Base-by-base conservation (phyloP, 805 yeast genomes). In the Hermanozyma aechmeae region DNA sequence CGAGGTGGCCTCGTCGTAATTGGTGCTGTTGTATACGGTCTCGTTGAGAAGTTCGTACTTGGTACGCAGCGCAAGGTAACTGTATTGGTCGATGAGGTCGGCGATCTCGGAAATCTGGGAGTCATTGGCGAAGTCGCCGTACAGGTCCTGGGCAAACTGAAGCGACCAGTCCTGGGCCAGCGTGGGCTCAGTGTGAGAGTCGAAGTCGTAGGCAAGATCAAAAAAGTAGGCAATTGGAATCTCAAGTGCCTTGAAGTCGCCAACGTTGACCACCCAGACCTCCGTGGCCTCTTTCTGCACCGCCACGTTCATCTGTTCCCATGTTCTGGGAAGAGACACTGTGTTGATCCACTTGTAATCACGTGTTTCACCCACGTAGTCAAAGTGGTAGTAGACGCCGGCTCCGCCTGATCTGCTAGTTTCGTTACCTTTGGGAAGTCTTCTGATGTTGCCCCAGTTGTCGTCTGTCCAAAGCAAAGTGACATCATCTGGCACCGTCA, bases 261-360 rank as follows among this genome's bases (percentile, higher is more conserved):
- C 53, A 8, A 48, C 50, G 27, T 48, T 48, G 10, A 48, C 47
- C 14, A 48, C 37, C 53, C 53, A 48, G 10, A 42, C 29, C 12
- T 37, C 31, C 12, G 33, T 35, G 15, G 49, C 51, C 4, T 34
- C 27, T 22, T 33, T 33, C 16, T 44, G 28, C 23, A 46, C 35
- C 2, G 53, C 50, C 32, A 43, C 25, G 26, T 44, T 33, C 35
- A 48, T 37, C 23, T 48, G 53, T 29, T 48, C 53, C 50, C 48
- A 48, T 7, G 50, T 40, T 22, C 45, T 23, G 13, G 34, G 37
- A 18, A 40, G 32, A 4, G 50, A 44, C 11, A 46, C 31, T 3
- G 51, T 41, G 28, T 48, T 48, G 23, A 46, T 43, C 53, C 53
- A 48, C 25, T 48, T 48, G 33, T 43, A 48, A 29, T 45, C 38